Evolutionary conservation across 2,329 filamentous ascomycete species (phyloP).

Genomic region (Penicillium polonicum): DNA sequence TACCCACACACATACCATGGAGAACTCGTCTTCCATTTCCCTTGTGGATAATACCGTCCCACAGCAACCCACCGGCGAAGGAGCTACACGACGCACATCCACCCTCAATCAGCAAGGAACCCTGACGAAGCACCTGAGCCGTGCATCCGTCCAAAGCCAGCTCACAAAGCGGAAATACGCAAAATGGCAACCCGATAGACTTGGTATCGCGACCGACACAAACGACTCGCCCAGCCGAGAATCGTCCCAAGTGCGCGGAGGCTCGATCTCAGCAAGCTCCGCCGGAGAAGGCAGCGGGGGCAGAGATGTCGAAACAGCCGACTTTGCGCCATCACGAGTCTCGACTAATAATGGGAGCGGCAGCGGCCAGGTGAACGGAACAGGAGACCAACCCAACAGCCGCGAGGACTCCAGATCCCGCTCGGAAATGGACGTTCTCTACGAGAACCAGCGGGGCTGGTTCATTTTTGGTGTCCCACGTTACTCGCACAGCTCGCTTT

Average conservation of each 20-base stretch:
- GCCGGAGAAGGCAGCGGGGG: slow-evolving; percentile 10
- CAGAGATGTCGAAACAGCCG: slow-evolving; percentile 17
- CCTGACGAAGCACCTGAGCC: slow-evolving; percentile 34
- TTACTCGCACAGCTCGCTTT: slow-evolving; percentile 83
- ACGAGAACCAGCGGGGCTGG: slow-evolving; percentile 90
- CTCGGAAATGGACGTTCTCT: slow-evolving; percentile 76
- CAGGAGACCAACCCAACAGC: slow-evolving; percentile 4
- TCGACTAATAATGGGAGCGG: slow-evolving; percentile 9
- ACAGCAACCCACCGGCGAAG: slow-evolving; percentile 24
- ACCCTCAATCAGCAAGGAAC: slow-evolving; percentile 21
- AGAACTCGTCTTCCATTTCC: slow-evolving; percentile 28
- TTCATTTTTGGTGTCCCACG: slow-evolving; percentile 86
- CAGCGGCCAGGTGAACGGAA: slow-evolving; percentile 1
- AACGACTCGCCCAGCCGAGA: slow-evolving; percentile 17
- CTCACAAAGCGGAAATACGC: slow-evolving; percentile 47
- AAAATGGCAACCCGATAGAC: slow-evolving; percentile 56
- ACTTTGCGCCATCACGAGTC: slow-evolving; percentile 14
- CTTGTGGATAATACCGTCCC: slow-evolving; percentile 44
- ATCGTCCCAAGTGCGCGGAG: slow-evolving; percentile 21
- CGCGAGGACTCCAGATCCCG: slow-evolving; percentile 26
- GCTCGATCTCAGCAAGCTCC: slow-evolving; percentile 19
- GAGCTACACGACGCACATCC: slow-evolving; percentile 21
- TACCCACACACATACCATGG: slow-evolving; percentile 22
- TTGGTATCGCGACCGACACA: slow-evolving; percentile 44
- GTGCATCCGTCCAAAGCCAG: slow-evolving; percentile 39